Base-by-base conservation (phyloP, 306 rosid species). In the Quercus glauca region DNA sequence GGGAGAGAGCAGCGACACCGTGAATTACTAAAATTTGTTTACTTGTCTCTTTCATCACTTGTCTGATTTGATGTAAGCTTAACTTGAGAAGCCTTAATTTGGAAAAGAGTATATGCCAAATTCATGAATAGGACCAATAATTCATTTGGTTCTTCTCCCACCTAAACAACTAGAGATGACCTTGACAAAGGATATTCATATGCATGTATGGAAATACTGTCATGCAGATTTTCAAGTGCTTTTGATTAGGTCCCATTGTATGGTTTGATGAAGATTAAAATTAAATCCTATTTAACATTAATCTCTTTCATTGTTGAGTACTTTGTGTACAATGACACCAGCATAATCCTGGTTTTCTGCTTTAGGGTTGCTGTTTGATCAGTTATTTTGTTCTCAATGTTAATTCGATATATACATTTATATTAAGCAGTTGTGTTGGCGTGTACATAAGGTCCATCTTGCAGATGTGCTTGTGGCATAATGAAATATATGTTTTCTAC, bases 91-190 rank as follows among this genome's bases (percentile, higher is more conserved):
- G 60, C 74, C 69, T 71, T 64, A 74, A 82, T 84, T 78, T 51
- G 73, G 75, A 77, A 64, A 71, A 78, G 80, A 78, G 87, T 59
- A 76, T 88, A 82, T 88, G 74, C 91, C 81, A 77, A 80, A 60
- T 75, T 88, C 87, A 74, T 84, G 41, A 64, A 43, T 76, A 1
- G 58, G 84, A 57, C 88, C 87, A 58, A 83, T 51, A 45, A 41
- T 73, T 85, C 45, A 25, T 78, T 73, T 81, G 78, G 57, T 85
- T 85, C 84, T 85, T 72, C 56, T 3, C 82, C 71, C 71, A 11
- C 68, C 52, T 84, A 82, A 80, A 78, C 76, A 78, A 78, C 63
- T 77, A 57, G 58, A 82, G 73, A 71, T 58, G 71, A 74, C 72
- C 79, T 83, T 76, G 69, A 73, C 75, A 78, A 61, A 73, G 59